phyloP scores from a whole-genome alignment of 2,329 filamentous ascomycete species.

The Macroventuria anomochaeta region DNA sequence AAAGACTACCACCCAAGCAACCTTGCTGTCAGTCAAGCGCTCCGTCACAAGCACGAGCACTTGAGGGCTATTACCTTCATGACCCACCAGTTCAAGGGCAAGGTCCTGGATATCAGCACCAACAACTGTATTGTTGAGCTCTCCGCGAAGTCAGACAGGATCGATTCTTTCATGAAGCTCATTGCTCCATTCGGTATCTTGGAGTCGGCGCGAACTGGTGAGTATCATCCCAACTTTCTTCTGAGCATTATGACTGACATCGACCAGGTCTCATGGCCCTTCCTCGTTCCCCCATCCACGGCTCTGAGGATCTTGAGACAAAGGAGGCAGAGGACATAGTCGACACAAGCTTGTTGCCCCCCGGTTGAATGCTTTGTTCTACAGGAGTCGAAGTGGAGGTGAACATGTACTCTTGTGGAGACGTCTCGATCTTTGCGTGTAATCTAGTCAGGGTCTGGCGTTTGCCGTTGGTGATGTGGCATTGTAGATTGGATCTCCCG shows the following conservation, averaged over 20 bases:
- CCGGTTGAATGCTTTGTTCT: slow-evolving; percentile 65
- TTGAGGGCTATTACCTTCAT: slow-evolving; percentile 95
- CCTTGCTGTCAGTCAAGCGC: slow-evolving; percentile 82
- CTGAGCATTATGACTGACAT: slow-evolving; percentile 20
- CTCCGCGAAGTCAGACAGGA: slow-evolving; percentile 89
- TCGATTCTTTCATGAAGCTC: slow-evolving; percentile 97
- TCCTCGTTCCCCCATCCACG: slow-evolving; percentile 86
- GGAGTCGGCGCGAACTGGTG: slow-evolving; percentile 87
- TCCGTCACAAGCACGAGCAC: slow-evolving; percentile 97
- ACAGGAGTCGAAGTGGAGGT: neutral
- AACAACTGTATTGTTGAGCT: slow-evolving; percentile 98
- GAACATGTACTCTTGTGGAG: slow-evolving; percentile 1
- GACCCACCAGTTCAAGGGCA: slow-evolving; percentile 96
- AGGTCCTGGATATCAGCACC: slow-evolving; percentile 96
- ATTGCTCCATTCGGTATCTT: slow-evolving; percentile 94
- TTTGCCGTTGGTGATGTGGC: slow-evolving; percentile 10
- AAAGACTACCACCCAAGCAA: slow-evolving; percentile 88
- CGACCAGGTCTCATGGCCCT: slow-evolving; percentile 84
- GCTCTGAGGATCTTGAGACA: slow-evolving; percentile 71
- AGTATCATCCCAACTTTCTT: slow-evolving; percentile 31
- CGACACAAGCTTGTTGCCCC: slow-evolving; percentile 90
- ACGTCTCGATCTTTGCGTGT: slow-evolving; percentile 18
- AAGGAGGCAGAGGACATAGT: slow-evolving; percentile 96
- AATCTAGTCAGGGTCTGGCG: slow-evolving; percentile 17
- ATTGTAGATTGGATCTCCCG: neutral